A percentile compares a stretch with the other conserved stretches of the same genome.
Evolutionary conservation across 345 rosid species (phyloP).

Genomic region (Eucalyptus erythrocorys): DNA sequence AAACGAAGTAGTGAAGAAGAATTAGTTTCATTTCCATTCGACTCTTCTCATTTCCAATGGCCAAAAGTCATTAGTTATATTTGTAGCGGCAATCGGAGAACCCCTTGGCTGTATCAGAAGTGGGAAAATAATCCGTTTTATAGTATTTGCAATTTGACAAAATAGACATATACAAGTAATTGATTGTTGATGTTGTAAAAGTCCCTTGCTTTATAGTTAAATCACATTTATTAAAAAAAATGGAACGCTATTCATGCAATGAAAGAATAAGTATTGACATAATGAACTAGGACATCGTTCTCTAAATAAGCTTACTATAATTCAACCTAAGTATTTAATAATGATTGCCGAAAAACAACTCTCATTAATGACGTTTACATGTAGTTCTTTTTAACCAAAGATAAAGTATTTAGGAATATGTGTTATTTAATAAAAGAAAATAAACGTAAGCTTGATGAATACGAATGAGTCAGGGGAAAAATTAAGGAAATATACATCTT

Average conservation of each 20-base stretch:
- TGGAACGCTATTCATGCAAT: neutral
- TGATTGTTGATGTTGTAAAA: neutral
- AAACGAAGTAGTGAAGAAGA: neutral
- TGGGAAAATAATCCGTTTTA: neutral
- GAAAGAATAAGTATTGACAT: neutral
- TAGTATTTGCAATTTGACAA: neutral
- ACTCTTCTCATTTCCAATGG: neutral
- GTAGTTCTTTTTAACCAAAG: neutral
- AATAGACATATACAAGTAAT: neutral
- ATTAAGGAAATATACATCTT: neutral
- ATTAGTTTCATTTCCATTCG: neutral
- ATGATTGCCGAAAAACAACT: neutral
- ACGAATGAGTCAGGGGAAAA: neutral
- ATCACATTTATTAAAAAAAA: constrained; percentile 7
- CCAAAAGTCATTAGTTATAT: neutral
- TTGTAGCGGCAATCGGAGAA: neutral
- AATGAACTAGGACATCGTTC: neutral
- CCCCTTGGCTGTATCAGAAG: neutral
- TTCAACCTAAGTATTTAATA: neutral
- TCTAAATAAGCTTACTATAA: neutral
- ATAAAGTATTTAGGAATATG: neutral
- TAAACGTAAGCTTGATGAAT: neutral
- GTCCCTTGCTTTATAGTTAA: constrained; percentile 4
- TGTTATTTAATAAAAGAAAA: neutral
- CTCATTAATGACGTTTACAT: neutral